These are phyloP conservation scores for Phytophthora pisi DNA, from an alignment of 352 stramenopile species.

Conservation along the genomic window DNA sequence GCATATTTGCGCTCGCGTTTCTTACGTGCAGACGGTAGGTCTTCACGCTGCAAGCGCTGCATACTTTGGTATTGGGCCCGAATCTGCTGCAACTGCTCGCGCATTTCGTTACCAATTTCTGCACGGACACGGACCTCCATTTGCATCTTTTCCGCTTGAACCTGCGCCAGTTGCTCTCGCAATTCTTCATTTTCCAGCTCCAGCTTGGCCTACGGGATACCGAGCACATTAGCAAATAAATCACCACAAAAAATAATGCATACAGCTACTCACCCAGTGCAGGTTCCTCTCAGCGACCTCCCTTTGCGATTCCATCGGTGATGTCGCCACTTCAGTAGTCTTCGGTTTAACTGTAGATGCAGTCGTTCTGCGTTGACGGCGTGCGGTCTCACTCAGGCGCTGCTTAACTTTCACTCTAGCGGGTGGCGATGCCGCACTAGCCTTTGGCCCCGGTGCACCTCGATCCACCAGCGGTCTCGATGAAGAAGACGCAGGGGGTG, in stretches of 20 bases:
- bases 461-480: constrained; percentile 11
- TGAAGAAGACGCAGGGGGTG: neutral
- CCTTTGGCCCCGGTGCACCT: constrained; percentile 1
- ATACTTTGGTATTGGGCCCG: constrained; percentile 59
- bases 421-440: constrained; percentile 12
- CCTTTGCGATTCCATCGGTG: constrained; percentile 40
- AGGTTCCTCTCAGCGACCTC: constrained; percentile 35
- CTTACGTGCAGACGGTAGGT: constrained; percentile 44
- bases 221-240: constrained; percentile 7
- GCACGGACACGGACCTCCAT: constrained; percentile 65
- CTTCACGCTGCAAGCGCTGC: constrained; percentile 36
- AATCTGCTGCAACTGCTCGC: constrained; percentile 69
- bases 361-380: constrained; percentile 3
- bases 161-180: constrained; percentile 51
- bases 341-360: constrained; percentile 16
- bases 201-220: constrained; percentile 33
- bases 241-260: neutral
- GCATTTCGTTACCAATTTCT: constrained; percentile 79
- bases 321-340: constrained; percentile 29
- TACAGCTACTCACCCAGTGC: constrained; percentile 22
- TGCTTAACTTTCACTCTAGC: constrained; percentile 16
- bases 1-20: constrained; percentile 44
- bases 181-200: constrained; percentile 75
- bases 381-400: constrained; percentile 22
- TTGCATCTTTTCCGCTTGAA: constrained; percentile 61